These are phyloP conservation scores for Jatropha multifida DNA, from an alignment of 441 rosid species.

Conservation along the genomic window DNA sequence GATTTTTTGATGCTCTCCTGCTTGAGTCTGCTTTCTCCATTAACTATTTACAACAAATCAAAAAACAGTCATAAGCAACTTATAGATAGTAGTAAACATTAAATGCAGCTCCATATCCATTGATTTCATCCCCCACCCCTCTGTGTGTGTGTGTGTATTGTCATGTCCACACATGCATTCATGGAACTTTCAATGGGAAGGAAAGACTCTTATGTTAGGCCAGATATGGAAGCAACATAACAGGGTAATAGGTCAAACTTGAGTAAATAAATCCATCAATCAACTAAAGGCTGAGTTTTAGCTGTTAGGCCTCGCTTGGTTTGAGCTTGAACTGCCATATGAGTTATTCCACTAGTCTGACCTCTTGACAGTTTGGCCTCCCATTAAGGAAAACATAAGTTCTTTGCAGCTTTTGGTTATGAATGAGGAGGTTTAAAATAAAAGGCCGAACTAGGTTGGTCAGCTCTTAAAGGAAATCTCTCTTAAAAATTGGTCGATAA, in stretches of 20 bases:
- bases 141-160: too few relatives aligned
- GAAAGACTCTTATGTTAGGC: not conserved
- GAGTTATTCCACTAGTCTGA: not conserved
- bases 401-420: not conserved
- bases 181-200: not conserved
- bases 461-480: not conserved
- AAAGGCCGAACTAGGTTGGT: not conserved
- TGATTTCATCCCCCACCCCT: not conserved
- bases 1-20: conserved; percentile 85
- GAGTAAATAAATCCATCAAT: not conserved
- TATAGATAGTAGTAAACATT: not conserved
- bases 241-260: not conserved
- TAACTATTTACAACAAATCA: conserved; percentile 45
- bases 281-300: not conserved
- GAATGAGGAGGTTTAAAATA: not conserved
- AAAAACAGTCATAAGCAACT: conserved; percentile 15
- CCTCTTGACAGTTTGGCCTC: not conserved
- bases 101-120: not conserved
- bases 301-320: not conserved
- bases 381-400: not conserved
- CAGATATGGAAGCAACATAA: not conserved
- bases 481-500: not conserved
- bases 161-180: not conserved
- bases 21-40: conserved; percentile 99
- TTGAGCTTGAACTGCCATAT: not conserved